Base-by-base conservation (phyloP, 345 rosid species). In the Raphanus raphanistrum region DNA sequence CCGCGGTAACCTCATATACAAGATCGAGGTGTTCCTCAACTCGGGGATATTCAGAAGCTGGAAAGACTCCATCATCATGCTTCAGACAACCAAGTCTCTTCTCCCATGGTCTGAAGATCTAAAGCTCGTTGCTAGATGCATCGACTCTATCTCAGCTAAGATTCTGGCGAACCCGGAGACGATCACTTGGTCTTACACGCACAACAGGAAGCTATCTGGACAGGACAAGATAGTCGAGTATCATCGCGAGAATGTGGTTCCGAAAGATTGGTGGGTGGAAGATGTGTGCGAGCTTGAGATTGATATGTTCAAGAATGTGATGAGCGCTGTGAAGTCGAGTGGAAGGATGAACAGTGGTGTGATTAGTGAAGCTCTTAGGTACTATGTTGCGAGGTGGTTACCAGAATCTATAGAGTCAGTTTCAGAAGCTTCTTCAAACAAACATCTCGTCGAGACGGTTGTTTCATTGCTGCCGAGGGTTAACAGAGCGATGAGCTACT, bases 181-280 rank as follows among this genome's bases (percentile, higher is more conserved):
- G 29, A 76, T 94, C 48, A 84, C 89, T 61, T 94, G 98, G 98
- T 90, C 98, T 50, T 94, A 94, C 81, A 92, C 97, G 0, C 81
- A 88, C 66, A 92, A 88, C 84, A 80, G 97, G 64, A 94, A 92
- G 82, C 63, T 89, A 68, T 82, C 89, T 31, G 86, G 38, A 9
- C 75, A 81, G 0, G 89, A 93, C 65, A 84, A 77, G 83, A 78
- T 86, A 58, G 79, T 84, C 2, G 87, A 81, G 66, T 74, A 54
- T 48, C 81, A 69, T 27, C 75, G n/a, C 16, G 84, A 84, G 77
- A 75, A 16, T 70, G 72, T 65, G 41, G 86, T 93, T 78, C 97
- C 98, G 0, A 85, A 82, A 73, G 98, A 94, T 82, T 94, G 97
- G 98, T 94, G 98, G 98, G 93, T 90, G 2, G 98, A 94, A 89